Evolutionary conservation across 2,329 filamentous ascomycete species (phyloP), one percentile per base, ranked within the genome.

Genomic region (Pseudogymnoascus sp.): DNA sequence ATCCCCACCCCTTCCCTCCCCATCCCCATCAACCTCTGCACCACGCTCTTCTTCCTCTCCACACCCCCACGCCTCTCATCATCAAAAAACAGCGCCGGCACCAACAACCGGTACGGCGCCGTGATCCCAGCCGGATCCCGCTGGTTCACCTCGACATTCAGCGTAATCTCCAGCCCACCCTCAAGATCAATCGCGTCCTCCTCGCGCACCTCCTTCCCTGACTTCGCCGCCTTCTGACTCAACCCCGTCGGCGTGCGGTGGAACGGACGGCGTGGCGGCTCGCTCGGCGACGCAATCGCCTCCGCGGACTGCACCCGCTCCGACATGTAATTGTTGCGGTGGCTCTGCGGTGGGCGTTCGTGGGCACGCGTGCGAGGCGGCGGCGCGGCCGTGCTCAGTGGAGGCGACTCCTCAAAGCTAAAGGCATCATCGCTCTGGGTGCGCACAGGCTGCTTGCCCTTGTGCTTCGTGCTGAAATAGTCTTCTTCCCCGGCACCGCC

Each of bases 141-240:
- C 50, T 90, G 84, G 70, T 88, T 92, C 65, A 97, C 86, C 76
- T 99, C 95, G 66, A 96, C 86, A 70, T 97, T 96, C 46, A 99
- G 77, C 60, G 86, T 89, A 37, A 99, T 88, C 68, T 97, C 92
- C 9, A 99, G 79, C 0, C 91, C 92, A 31, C 88, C 89, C 72
- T 95, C 85, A 0, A 97, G 80, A 71, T 96, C 86, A 64, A 97
- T 83, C 9, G 83, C 81, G 46, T 80, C 79, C 7, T 79, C 78
- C 42, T 81, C 79, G 10, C 46, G 29, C 26, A 19, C 9, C 26
- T 56, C 46, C n/a, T 17, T 78, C 79, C 50, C 81, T 78, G 59
- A 76, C 77, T 80, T 82, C 68, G 82, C 77, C 68, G 88, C 81
- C 71, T 87, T 90, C 1, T 78, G 75, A 23, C 84, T 86, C 42